Evolutionary conservation across 345 rosid genomes (phyloP), one percentile per base, ranked within the genome.

Genomic region (Kernera saxatilis): DNA sequence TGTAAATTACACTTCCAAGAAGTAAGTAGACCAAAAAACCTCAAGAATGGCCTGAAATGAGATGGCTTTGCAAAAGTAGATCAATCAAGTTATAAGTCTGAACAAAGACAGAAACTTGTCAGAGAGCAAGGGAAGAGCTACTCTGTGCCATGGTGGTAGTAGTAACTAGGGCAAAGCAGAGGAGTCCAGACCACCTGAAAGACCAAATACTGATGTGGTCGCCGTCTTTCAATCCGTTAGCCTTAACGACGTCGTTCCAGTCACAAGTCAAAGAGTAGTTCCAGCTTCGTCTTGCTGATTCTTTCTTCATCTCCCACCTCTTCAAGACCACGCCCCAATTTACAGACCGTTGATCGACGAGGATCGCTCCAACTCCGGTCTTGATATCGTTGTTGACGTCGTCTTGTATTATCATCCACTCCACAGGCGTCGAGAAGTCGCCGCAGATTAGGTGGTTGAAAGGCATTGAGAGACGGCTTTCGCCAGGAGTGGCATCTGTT

Each of bases 151-250:
- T 23, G 33, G 25, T 6, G 32, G 29, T 17, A 59, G 45, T 33
- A 64, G 60, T 50, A 52, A 67, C 54, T 29, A 71, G 62, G 2
- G 69, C 75, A 71, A 71, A 62, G 9, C 45, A 62, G 69, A 62
- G 75, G 19, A 33, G 0, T 37, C 5, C 45, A 17, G 10, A 62
- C 19, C 25, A 61, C 62, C 69, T 50, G 29, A 71, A 71, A n/a
- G 40, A 29, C 75, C 75, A 71, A 13, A 71, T 10, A 21, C 69
- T 32, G 40, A 62, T 17, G 9, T 19, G 2, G 26, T 41, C 35
- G 0, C 6, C 14, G 1, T 5, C 29, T 43, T 37, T 6, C 37
- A 72, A 43, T 6, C 53, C 21, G 5, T 10, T 53, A 13, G 37
- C 19, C 3, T 12, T 3, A 25, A 72, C 70, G 17, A 63, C 19